These are phyloP conservation scores for Umbelopsis sp. DNA, from an alignment of 192 early-diverging fungal species.

Conservation along the genomic window DNA sequence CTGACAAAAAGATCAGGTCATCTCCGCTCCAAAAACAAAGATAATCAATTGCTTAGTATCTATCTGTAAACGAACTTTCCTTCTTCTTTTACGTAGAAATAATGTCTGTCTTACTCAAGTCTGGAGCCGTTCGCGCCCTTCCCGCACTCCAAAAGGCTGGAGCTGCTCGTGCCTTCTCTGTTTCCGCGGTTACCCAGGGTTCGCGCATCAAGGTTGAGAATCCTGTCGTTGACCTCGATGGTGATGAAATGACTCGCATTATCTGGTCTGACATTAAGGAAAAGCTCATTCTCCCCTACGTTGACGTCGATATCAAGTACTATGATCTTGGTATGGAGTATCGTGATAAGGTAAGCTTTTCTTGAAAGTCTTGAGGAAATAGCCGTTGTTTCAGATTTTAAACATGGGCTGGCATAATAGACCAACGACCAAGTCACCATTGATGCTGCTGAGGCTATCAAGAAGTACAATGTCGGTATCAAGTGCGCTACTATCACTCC, in stretches of 20 bases:
- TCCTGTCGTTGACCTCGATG: slow-evolving; percentile 94
- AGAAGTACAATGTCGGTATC: slow-evolving; percentile 97
- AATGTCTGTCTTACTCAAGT: slow-evolving; percentile 1
- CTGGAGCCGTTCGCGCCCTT: neutral
- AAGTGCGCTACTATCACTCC: slow-evolving; percentile 99
- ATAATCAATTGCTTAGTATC: neutral
- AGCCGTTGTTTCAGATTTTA: too few relatives aligned
- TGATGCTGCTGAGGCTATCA: slow-evolving; percentile 93
- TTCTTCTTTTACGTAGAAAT: neutral
- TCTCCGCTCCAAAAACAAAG: neutral
- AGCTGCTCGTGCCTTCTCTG: slow-evolving; percentile 9
- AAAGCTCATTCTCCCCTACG: slow-evolving; percentile 86
- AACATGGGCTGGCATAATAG: slow-evolving; percentile 15
- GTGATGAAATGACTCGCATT: slow-evolving; percentile 99
- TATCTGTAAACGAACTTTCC: neutral
- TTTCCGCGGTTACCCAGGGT: slow-evolving; percentile 4
- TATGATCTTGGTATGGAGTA: slow-evolving; percentile 94
- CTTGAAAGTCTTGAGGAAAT: slow-evolving; percentile 36
- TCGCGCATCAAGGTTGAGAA: slow-evolving; percentile 83
- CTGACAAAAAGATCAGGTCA: neutral
- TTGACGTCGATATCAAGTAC: slow-evolving; percentile 95
- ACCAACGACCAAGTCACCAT: slow-evolving; percentile 80
- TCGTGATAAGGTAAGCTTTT: slow-evolving; percentile 70
- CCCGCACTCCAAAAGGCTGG: neutral
- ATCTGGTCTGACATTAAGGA: slow-evolving; percentile 95